Evolutionary conservation across 1,284 basidiomycete species (phyloP), one percentile per base, ranked within the genome.

Genomic region (Boletus sp.): DNA sequence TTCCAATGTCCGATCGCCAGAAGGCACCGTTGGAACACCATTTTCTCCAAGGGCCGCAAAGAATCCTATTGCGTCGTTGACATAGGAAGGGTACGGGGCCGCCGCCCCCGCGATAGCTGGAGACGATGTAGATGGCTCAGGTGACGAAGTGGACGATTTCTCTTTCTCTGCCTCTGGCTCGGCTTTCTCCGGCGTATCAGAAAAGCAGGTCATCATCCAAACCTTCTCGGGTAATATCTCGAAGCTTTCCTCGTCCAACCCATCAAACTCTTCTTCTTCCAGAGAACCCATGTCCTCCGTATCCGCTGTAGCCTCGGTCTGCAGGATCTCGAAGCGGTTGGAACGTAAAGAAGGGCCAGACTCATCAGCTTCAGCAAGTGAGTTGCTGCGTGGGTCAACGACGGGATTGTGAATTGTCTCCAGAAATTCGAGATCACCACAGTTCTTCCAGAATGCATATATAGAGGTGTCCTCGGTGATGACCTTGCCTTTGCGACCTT

Each of bases 371-470:
- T 32, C 32, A 6, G 35, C 5, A 34, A 33, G 4, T n/a, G 45
- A 8, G n/a, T 0, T 19, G 5, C 2, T 34, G 1, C 41, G 30
- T n/a, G 33, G 5, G 32, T 43, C 5, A 0, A 32, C 26, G 12
- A 23, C 40, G 1, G 46, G 48, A 25, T 1, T 32, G 1, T 29
- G 26, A 17, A 58, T 14, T 27, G 19, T 50, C 0, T 57, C 49
- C 36, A 77, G 50, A 51, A 77, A 78, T 0, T 63, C 62, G 5
- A 80, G 30, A 49, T 80, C 78, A 0, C 56, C 46, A 14, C 66
- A 66, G 4, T 60, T 55, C 41, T 64, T 64, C 79, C 79, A 81
- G 48, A 73, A 76, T 0, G 68, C 70, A 53, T 81, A 81, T 0
- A 68, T 23, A 0, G 72, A 72, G 2, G 62, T 53, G 30, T 71